These are phyloP conservation scores for Aspergillus asperescens DNA, from an alignment of 495 filamentous ascomycete genomes.

Conservation along the genomic window DNA sequence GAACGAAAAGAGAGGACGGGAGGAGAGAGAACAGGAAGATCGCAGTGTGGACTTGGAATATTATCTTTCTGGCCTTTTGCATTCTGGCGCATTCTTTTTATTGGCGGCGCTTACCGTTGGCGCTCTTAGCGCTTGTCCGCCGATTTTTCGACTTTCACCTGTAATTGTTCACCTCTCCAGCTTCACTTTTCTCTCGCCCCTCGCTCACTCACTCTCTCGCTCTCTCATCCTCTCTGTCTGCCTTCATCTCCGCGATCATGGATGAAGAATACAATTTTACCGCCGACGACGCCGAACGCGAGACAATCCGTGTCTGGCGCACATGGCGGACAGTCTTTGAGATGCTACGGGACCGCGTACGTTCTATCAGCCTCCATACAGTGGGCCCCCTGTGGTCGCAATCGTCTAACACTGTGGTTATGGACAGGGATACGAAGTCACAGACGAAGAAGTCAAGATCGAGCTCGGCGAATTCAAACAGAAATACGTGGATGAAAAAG, in stretches of 20 bases:
- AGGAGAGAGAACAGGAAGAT: conserved; percentile 3
- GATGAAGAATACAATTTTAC: conserved; percentile 41
- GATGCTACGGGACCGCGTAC: conserved; percentile 77
- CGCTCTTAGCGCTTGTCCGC: conserved; percentile 26
- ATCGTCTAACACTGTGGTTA: background rate
- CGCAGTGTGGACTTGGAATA: too few relatives aligned
- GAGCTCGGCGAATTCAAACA: conserved; percentile 67
- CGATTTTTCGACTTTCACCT: conserved; percentile 24
- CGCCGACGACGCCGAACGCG: conserved; percentile 55
- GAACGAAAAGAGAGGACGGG: conserved; percentile 9
- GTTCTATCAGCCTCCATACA: conserved; percentile 1
- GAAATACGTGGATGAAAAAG: conserved; percentile 62
- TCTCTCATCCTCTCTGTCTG: background rate
- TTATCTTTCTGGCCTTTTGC: conserved; percentile 17
- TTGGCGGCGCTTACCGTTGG: conserved; percentile 25
- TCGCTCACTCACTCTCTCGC: conserved; percentile 1
- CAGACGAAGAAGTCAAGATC: conserved; percentile 82
- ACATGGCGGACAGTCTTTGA: conserved; percentile 83
- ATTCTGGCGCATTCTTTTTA: conserved; percentile 19
- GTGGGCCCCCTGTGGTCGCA: background rate
- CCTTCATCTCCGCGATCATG: conserved; percentile 1
- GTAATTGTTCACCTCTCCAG: background rate
- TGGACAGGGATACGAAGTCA: conserved; percentile 81
- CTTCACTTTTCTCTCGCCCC: conserved; percentile 3
- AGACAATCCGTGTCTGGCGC: conserved; percentile 73